Base-by-base conservation (phyloP, 371 early-diverging fungal genomes). In the Mucor sp. region DNA sequence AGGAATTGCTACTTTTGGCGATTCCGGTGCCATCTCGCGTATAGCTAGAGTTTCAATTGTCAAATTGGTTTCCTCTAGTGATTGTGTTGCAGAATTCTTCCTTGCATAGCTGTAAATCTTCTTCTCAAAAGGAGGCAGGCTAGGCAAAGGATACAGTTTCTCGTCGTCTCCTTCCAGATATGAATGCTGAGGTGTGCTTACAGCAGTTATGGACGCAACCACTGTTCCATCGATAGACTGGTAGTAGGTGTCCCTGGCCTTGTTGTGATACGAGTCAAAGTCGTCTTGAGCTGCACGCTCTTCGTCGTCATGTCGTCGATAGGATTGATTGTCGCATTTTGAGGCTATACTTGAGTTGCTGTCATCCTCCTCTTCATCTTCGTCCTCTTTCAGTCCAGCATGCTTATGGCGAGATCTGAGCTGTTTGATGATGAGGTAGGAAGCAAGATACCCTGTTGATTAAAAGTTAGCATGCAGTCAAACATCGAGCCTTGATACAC, bases 401-500 rank as follows among this genome's bases (percentile, higher is more conserved):
- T 28, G 63, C 3, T 67, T 48, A 9, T 70, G 67, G 21, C 76
- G 74, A 48, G 68, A 66, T 25, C 70, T 67, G 6, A 83, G 62
- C 62, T 83, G 83, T 39, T 80, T 78, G 37, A 83, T 80, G 59
- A 83, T 79, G 44, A 83, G 69, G 67, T 79, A 83, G 21, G 83
- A 83, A 9, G 81, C 80, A 19, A 80, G 60, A 48, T 75, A 79
- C 83, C 83, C 83, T 83, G 23, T 50, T 59, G 33, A 11, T 41
- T 15, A 44, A 43, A 3, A 30, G 39, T 35, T 6, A 32, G 19
- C 4, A 37, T 8, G 56, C 23, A 57, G n/a, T 17, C 33, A n/a
- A 25, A 43, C 0, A 43, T 37, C 6, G 2, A 17, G 19, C 35
- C 23, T 33, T 21, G 33, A 37, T 37, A 14, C 14, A 28, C n/a